phyloP scores from a whole-genome alignment of 371 early-diverging fungal species.

The Apophysomyces variabilis region DNA sequence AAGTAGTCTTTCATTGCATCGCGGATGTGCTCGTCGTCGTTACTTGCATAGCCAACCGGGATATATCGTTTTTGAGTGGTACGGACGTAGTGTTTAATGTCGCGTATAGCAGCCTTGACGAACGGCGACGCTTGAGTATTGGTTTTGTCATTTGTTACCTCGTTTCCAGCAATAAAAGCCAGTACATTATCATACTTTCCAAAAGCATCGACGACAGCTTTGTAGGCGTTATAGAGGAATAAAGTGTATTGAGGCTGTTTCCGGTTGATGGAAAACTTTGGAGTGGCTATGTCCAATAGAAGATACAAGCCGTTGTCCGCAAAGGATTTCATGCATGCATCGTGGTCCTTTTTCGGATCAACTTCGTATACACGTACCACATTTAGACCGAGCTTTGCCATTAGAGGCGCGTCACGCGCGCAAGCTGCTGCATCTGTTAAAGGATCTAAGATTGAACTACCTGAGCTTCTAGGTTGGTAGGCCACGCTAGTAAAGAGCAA shows the following conservation, averaged over 20 bases:
- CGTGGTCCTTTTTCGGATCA: constrained; percentile 69
- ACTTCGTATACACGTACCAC: constrained; percentile 82
- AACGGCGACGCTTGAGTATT: constrained; percentile 73
- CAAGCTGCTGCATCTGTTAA: constrained; percentile 66
- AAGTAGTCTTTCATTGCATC: constrained; percentile 73
- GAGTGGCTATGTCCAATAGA: constrained; percentile 70
- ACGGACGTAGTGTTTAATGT: constrained; percentile 68
- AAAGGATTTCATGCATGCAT: constrained; percentile 75
- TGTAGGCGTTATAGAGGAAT: constrained; percentile 59
- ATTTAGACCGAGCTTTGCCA: constrained; percentile 76
- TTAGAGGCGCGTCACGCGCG: constrained; percentile 66
- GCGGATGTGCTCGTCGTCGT: constrained; percentile 76
- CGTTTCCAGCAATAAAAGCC: constrained; percentile 83
- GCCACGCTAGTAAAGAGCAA: constrained; percentile 49
- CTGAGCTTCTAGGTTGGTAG: constrained; percentile 68
- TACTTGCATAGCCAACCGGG: constrained; percentile 84
- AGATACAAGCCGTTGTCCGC: constrained; percentile 75
- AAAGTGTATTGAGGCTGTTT: constrained; percentile 68
- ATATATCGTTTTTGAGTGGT: constrained; percentile 49
- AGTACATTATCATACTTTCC: constrained; percentile 66
- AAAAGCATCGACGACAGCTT: constrained; percentile 69
- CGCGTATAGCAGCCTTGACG: constrained; percentile 77
- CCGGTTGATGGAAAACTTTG: constrained; percentile 69
- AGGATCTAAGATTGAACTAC: constrained; percentile 52
- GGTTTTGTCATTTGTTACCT: constrained; percentile 72